These are phyloP conservation scores for Coemansia sp. DNA, from an alignment of 371 early-diverging fungal genomes.

Conservation along the genomic window DNA sequence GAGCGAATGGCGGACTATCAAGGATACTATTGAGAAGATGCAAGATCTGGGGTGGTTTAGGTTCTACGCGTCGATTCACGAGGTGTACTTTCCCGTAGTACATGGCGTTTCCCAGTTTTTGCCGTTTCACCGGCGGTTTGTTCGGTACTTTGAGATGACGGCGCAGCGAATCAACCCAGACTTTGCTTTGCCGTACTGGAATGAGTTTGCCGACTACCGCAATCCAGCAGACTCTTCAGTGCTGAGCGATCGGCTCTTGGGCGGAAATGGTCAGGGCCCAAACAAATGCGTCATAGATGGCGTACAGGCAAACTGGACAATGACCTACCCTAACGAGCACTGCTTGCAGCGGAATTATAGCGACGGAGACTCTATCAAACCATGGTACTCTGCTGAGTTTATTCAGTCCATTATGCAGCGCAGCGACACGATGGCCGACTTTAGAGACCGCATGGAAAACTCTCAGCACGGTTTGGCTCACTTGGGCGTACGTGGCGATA, in stretches of 20 bases:
- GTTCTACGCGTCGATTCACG: conserved; percentile 22
- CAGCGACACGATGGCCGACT: conserved; percentile 13
- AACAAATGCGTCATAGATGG: conserved; percentile 30
- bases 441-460: conserved; percentile 31
- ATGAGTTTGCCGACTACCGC: conserved; percentile 23
- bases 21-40: conserved; percentile 2
- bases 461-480: conserved; percentile 40
- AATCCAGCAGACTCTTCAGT: conserved; percentile 14
- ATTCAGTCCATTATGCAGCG: conserved; percentile 15
- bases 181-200: conserved; percentile 51
- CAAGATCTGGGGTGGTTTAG: conserved; percentile 19
- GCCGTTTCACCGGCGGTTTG: conserved; percentile 35
- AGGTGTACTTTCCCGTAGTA: conserved; percentile 4
- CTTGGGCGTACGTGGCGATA: conserved; percentile 41
- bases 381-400: conserved; percentile 30
- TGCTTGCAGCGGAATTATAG: conserved; percentile 44
- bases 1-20: conserved; percentile 6
- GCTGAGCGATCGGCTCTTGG: conserved; percentile 13
- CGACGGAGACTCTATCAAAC: conserved; percentile 15
- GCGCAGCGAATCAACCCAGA: conserved; percentile 21
- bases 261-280: conserved; percentile 26
- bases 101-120: conserved; percentile 36
- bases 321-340: conserved; percentile 14
- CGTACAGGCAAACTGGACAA: conserved; percentile 7
- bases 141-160: conserved; percentile 28